phyloP scores from a whole-genome alignment of 805 yeast species.

The Metschnikowia dekortorum region DNA sequence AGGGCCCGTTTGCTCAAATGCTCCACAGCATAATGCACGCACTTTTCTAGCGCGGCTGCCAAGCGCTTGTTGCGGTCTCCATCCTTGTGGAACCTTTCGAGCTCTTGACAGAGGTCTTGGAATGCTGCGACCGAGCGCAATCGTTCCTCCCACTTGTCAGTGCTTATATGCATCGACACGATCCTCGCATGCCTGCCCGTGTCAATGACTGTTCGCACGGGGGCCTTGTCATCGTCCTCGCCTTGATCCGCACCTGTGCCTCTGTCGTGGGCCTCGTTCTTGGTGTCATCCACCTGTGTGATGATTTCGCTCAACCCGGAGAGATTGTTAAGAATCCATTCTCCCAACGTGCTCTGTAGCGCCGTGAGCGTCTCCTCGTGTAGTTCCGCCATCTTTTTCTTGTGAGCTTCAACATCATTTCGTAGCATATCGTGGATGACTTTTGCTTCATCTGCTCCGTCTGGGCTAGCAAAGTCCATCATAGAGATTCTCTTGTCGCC shows the following conservation, averaged over 20 bases:
- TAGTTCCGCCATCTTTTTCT: conserved; percentile 9
- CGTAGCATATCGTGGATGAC: conserved; percentile 27
- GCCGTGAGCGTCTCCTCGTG: conserved; percentile 13
- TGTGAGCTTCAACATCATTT: conserved; percentile 19
- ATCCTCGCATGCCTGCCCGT: background rate
- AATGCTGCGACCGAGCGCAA: conserved; percentile 4
- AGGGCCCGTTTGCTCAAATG: background rate
- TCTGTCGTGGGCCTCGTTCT: background rate
- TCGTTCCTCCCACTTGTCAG: conserved; percentile 2
- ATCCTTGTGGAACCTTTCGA: background rate
- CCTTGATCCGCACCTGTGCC: background rate
- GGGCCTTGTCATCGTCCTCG: no score
- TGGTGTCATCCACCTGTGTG: background rate
- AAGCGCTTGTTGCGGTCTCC: background rate
- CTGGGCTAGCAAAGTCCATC: conserved; percentile 16
- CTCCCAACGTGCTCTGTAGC: conserved; percentile 11
- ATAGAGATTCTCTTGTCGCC: conserved; percentile 28
- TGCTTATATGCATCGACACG: background rate
- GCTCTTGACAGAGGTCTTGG: background rate
- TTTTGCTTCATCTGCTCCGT: conserved; percentile 21
- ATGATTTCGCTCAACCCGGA: background rate
- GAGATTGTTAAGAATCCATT: conserved; percentile 14
- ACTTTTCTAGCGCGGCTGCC: background rate
- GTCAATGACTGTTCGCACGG: background rate
- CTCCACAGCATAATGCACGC: conserved; percentile 3